Conservation (phyloP, 129 eudicot species). For the Arctium minus region DNA sequence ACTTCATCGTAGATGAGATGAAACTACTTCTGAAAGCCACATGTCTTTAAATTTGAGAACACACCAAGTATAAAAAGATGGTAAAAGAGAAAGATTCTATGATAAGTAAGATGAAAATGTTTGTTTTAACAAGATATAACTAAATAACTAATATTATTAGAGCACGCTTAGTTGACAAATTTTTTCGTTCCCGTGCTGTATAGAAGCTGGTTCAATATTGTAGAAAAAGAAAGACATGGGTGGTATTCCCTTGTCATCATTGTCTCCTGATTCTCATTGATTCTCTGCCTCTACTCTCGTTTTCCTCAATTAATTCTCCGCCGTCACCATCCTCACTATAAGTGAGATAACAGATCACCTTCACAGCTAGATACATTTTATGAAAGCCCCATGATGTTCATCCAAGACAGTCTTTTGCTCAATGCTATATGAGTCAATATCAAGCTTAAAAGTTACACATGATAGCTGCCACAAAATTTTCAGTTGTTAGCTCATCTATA, state of each 20-base stretch:
- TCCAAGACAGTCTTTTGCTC: not conserved
- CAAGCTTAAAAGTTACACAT: not conserved
- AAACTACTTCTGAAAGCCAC: not conserved
- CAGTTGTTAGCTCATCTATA: not conserved
- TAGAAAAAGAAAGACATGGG: not conserved
- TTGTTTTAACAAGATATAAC: not conserved
- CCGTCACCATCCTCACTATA: not conserved
- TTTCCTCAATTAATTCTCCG: not conserved
- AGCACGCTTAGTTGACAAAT: not conserved
- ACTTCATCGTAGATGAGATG: not conserved
- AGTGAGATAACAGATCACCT: not conserved
- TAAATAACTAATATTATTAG: not conserved
- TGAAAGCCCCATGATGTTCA: not conserved
- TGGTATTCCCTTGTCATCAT: not conserved
- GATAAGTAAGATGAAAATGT: not conserved
- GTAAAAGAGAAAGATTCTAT: not conserved
- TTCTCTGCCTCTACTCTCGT: not conserved
- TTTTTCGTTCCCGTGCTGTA: not conserved
- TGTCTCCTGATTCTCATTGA: not conserved
- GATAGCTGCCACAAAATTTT: not conserved
- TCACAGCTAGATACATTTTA: not conserved
- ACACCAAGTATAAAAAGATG: not conserved
- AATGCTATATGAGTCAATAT: not conserved
- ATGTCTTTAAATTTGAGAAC: not conserved
- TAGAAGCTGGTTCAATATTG: not conserved